Base-by-base conservation (phyloP, 2,329 filamentous ascomycete genomes). In the Cercospora sesami region DNA sequence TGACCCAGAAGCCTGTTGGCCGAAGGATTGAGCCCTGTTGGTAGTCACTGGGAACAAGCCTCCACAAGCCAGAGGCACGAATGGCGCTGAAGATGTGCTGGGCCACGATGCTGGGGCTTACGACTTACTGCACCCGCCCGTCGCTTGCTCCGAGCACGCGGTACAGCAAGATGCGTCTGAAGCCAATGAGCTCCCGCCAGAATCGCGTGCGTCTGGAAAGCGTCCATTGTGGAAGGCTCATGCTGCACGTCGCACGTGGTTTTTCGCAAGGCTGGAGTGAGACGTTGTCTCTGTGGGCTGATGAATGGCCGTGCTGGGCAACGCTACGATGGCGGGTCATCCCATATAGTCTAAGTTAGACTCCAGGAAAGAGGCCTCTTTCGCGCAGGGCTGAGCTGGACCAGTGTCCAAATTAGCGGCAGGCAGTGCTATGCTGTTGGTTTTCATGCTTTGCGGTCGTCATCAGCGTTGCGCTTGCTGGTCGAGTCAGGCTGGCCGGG, bases 1-100 rank as follows among this genome's bases (percentile, higher is more conserved):
- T 23, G 48, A 12, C 18, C 48, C 48, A 53, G 48, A 16, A 53
- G 9, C 18, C 14, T 14, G 48, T 53, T 53, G 48, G 48, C 48
- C 48, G 48, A 53, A 53, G 48, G 48, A 53, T 53, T 53, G 48
- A 53, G 48, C 48, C 48, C 21, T 53, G 48, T 12, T 53, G 48
- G 48, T 6, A 28, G 23, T 21, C 23, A 23, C 48, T 23, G 5
- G 23, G 48, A 53, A 53, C 48, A 53, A 53, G 48, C 48, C 48
- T 53, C 48, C 48, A 53, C 48, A 26, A 53, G 48, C 12, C 18
- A 48, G 42, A 48, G n/a, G 42, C 42, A 48, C 42, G 42, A 48
- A 48, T 23, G 42, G 42, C 42, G 42, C 18, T 48, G 42, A 3
- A n/a, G 36, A 7, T n/a, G 36, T n/a, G 36, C 36, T 39, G 36